phyloP scores from a whole-genome alignment of 495 filamentous ascomycete species.

The Halenospora varia region DNA sequence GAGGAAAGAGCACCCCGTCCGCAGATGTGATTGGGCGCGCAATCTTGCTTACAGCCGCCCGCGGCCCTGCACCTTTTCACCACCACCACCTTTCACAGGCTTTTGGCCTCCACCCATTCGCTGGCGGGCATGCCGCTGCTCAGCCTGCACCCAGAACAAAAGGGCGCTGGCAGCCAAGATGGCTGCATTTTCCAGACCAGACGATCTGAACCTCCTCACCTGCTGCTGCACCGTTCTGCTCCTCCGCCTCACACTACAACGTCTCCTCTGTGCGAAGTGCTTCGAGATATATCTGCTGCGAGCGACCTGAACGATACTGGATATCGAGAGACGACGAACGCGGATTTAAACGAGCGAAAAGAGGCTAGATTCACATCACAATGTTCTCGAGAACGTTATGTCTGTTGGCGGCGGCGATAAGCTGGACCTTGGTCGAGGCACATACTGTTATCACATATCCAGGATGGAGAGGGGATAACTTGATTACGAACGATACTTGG shows the following conservation, averaged over 20 bases:
- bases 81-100: neutral
- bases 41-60: slow-evolving; percentile 12
- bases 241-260: neutral
- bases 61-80: neutral
- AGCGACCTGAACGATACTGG: neutral
- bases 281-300: neutral
- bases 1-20: neutral
- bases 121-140: neutral
- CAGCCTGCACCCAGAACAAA: slow-evolving; percentile 7
- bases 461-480: slow-evolving; percentile 90
- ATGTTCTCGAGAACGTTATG: slow-evolving; percentile 4
- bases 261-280: neutral
- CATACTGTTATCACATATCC: slow-evolving; percentile 93
- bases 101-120: neutral
- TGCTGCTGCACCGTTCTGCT: neutral
- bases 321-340: neutral
- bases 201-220: neutral
- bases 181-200: slow-evolving; percentile 1
- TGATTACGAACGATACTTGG: slow-evolving; percentile 72
- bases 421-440: slow-evolving; percentile 56
- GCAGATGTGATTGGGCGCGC: neutral
- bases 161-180: slow-evolving; percentile 5
- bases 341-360: no score
- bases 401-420: neutral
- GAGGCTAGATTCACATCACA: no score